phyloP scores from a whole-genome alignment of 352 stramenopile species.

The Peronosclerospora sorghi region DNA sequence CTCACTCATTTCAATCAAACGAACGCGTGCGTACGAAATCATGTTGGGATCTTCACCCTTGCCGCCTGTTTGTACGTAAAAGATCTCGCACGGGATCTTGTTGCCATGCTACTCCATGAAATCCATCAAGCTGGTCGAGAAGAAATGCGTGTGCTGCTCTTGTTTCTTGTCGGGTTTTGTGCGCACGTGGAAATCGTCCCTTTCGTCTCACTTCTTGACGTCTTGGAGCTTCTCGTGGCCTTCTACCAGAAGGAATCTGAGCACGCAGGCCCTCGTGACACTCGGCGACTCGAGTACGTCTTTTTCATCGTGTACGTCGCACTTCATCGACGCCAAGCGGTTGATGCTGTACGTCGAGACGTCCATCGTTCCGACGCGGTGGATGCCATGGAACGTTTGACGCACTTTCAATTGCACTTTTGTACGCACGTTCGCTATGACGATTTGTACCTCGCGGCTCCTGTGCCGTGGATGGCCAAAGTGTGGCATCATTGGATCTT shows the following conservation, averaged over 20 bases:
- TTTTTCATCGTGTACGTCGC: conserved; percentile 36
- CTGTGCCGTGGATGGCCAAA: conserved; percentile 40
- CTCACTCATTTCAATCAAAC: background rate
- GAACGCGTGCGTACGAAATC: background rate
- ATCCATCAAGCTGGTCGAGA: background rate
- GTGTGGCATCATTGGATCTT: conserved; percentile 45
- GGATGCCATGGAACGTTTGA: conserved; percentile 4
- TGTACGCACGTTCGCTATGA: conserved; percentile 26
- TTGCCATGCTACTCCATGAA: conserved; percentile 7
- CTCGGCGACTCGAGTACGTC: conserved; percentile 5
- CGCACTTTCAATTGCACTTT: conserved; percentile 25
- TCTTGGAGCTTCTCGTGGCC: conserved; percentile 19
- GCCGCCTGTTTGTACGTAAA: conserved; percentile 33
- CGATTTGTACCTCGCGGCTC: conserved; percentile 32
- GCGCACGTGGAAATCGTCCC: conserved; percentile 32
- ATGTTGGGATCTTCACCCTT: conserved; percentile 23
- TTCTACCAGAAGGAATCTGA: conserved; percentile 16
- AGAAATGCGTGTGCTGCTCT: conserved; percentile 6
- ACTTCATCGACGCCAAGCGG: conserved; percentile 15
- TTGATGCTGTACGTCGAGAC: conserved; percentile 17
- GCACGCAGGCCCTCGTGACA: too few species aligned
- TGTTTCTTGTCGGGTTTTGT: conserved; percentile 28
- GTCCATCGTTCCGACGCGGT: conserved; percentile 14
- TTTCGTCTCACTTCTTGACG: conserved; percentile 15
- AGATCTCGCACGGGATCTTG: conserved; percentile 22